Evolutionary conservation across 805 yeast genomes (phyloP).

Genomic region (Hanseniaspora pseudoguilliermondii): DNA sequence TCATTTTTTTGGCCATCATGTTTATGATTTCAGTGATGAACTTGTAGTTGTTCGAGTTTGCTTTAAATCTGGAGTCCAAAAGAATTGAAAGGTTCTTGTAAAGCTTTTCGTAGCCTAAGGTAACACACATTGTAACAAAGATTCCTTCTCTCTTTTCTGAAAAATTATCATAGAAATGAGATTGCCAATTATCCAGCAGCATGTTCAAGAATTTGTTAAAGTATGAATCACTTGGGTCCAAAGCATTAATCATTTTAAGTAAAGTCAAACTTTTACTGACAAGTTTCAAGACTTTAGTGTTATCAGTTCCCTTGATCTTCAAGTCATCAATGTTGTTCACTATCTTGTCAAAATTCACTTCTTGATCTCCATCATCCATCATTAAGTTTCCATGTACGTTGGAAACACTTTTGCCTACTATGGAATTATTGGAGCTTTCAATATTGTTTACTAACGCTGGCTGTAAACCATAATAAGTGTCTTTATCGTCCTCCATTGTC

Average conservation of each 20-base stretch:
- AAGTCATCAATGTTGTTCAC: background rate
- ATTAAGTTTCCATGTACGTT: background rate
- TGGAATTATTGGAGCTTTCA: background rate
- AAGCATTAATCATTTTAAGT: conserved; percentile 23
- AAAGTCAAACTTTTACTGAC: conserved; percentile 21
- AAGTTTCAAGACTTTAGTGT: background rate
- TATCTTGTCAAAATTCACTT: background rate
- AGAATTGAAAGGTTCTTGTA: conserved; percentile 70
- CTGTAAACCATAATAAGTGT: conserved; percentile 17
- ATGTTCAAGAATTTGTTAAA: conserved; percentile 65
- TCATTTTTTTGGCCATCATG: conserved; percentile 69
- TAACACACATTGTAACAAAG: conserved; percentile 67
- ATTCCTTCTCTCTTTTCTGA: conserved; percentile 63
- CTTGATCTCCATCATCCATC: background rate
- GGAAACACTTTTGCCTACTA: background rate
- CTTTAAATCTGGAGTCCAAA: conserved; percentile 37
- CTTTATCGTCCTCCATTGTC: conserved; percentile 35
- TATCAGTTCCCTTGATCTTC: background rate
- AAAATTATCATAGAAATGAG: background rate
- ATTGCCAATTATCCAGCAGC: conserved; percentile 56
- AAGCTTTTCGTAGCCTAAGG: conserved; percentile 69
- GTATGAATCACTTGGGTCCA: conserved; percentile 46
- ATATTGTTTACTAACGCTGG: background rate
- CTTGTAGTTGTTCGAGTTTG: conserved; percentile 34
- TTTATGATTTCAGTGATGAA: conserved; percentile 76